A percentile compares a stretch with the other conserved stretches of the same genome.
phyloP scores from a whole-genome alignment of 305 asterid species.

The Solanum hybrid region DNA sequence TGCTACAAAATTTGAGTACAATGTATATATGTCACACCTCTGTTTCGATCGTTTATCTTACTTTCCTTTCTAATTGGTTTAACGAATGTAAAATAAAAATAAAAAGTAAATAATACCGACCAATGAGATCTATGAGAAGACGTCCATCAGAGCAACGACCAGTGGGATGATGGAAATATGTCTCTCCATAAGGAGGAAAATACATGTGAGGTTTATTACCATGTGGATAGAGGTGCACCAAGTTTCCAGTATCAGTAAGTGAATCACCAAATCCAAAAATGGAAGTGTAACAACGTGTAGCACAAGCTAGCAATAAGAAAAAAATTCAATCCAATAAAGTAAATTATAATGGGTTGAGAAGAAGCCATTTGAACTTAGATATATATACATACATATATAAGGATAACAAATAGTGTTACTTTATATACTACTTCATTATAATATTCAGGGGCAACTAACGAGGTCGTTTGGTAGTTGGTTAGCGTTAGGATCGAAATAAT shows the following conservation, averaged over 20 bases:
- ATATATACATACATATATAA: too few species aligned
- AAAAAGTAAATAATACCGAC: background rate
- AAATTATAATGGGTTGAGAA: background rate
- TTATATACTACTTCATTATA: too few species aligned
- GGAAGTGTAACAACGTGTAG: background rate
- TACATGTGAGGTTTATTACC: background rate
- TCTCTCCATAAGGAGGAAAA: background rate
- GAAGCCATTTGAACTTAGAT: background rate
- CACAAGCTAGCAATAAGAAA: background rate
- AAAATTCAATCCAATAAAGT: background rate
- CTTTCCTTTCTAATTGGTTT: too few species aligned
- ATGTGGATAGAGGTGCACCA: background rate
- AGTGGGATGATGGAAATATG: background rate
- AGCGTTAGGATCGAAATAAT: too few species aligned
- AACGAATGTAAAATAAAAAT: too few species aligned
- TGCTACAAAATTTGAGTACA: slow-evolving; percentile 20
- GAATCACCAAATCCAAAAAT: slow-evolving; percentile 8
- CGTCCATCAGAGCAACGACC: slow-evolving; percentile 1
- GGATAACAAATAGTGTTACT: too few species aligned
- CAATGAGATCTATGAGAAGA: background rate
- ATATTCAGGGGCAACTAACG: too few species aligned
- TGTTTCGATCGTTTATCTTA: too few species aligned
- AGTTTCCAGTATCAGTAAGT: slow-evolving; percentile 6
- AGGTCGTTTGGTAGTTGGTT: too few species aligned
- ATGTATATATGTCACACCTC: too few species aligned